Evolutionary conservation across 805 yeast genomes (phyloP).

Genomic region (Hagleromyces aurorensis): DNA sequence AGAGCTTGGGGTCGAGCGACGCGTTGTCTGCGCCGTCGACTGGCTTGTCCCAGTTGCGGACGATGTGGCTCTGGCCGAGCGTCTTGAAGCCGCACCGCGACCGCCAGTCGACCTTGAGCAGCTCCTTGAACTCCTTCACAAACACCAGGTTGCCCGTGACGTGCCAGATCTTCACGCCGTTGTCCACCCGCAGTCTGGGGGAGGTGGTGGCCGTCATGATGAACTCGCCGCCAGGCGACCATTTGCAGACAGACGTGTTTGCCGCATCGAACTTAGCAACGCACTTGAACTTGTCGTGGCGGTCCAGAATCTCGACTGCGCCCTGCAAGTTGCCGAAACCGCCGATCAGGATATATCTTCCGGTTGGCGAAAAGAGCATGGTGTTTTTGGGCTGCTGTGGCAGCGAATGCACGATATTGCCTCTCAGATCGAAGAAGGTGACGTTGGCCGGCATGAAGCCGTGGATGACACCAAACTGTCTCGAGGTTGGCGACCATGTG

Average conservation of each 20-base stretch:
- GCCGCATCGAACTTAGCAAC: conserved; percentile 81
- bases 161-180: conserved; percentile 91
- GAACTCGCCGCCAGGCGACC: conserved; percentile 96
- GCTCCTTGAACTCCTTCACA: conserved; percentile 72
- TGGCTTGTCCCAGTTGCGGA: conserved; percentile 19
- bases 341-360: conserved; percentile 81
- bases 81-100: conserved; percentile 35
- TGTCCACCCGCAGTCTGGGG: conserved; percentile 94
- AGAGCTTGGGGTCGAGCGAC: conserved; percentile 43
- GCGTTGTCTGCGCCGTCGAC: conserved; percentile 30
- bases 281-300: conserved; percentile 74
- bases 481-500: conserved; percentile 92
- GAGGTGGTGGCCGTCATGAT: conserved; percentile 94
- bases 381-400: conserved; percentile 88
- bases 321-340: conserved; percentile 99
- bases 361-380: conserved; percentile 87
- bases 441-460: conserved; percentile 98
- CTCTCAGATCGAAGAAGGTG: conserved; percentile 89
- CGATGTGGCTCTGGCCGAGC: conserved; percentile 27
- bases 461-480: conserved; percentile 95
- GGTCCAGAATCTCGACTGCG: conserved; percentile 87
- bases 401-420: conserved; percentile 73
- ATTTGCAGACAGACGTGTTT: conserved; percentile 91
- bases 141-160: conserved; percentile 75
- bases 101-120: conserved; percentile 79